These are phyloP conservation scores for Candida jianshihensis DNA, from an alignment of 805 yeast species.

Conservation along the genomic window DNA sequence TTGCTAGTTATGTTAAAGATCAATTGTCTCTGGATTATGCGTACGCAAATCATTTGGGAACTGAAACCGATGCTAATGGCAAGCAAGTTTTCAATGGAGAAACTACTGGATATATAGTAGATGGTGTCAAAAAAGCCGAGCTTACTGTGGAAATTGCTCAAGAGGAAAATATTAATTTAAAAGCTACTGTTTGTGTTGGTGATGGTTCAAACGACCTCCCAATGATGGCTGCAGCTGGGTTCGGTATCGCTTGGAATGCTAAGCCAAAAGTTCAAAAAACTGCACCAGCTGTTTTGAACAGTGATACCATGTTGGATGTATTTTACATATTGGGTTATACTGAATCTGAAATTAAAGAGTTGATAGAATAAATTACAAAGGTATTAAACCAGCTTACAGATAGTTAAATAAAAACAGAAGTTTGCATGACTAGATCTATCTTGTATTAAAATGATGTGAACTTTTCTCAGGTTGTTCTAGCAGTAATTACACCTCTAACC, in stretches of 20 bases:
- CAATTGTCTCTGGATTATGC: constrained; percentile 77
- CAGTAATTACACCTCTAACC: constrained; percentile 44
- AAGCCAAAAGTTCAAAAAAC: constrained; percentile 81
- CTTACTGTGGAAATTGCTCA: constrained; percentile 56
- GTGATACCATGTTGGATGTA: constrained; percentile 64
- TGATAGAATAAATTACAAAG: constrained; percentile 2
- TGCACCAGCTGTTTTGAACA: constrained; percentile 80
- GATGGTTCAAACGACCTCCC: constrained; percentile 95
- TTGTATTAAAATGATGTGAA: no score
- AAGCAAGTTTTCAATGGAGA: constrained; percentile 59
- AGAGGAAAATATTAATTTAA: constrained; percentile 44
- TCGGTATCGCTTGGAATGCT: constrained; percentile 96
- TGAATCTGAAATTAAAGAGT: constrained; percentile 41
- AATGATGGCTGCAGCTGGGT: constrained; percentile 90
- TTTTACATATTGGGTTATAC: constrained; percentile 74
- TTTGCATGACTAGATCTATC: no score
- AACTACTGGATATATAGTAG: constrained; percentile 76
- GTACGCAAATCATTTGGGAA: constrained; percentile 64
- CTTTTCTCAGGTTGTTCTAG: background rate
- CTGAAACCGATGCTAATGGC: constrained; percentile 38
- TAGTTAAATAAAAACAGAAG: no score
- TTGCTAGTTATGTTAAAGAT: constrained; percentile 69
- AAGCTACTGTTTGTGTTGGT: constrained; percentile 74
- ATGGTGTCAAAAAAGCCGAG: constrained; percentile 77
- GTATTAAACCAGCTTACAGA: background rate